Evolutionary conservation across 495 filamentous ascomycete species (phyloP), one percentile per base, ranked within the genome.

Genomic region (Schizothecium vesticola): DNA sequence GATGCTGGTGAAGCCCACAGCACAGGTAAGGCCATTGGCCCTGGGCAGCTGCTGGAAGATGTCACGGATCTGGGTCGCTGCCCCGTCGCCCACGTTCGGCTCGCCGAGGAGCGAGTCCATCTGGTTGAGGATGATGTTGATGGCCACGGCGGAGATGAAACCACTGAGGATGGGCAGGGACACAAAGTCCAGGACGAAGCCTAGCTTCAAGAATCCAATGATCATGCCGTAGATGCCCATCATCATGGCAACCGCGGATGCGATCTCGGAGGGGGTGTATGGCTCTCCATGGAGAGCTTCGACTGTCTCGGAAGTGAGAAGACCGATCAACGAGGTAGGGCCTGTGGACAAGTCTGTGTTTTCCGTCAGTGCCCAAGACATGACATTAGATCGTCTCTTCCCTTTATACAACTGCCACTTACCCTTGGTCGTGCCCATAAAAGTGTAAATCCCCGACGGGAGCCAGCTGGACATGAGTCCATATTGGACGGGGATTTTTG

Each of bases 371-470:
- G 43, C 7, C 7, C 2, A 13, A 6, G 0, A 16, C n/a, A 51
- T 1, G 19, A n/a, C 19, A n/a, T n/a, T 1, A 0, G 12, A 36
- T 51, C 3, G 31, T 33, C 31, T n/a, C 4, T 51, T 51, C 16
- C 4, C 19, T 1, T 6, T 19, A n/a, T 51, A 1, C 43, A 10
- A 58, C 8, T 26, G 10, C 13, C 76, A 66, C 43, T 8, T 68
- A 83, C 85, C 84, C 67, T 87, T 86, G 13, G 84, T 84, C 3
- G 84, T 84, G 3, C 84, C 85, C 81, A 87, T 86, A 56, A 87
- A 78, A 4, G 82, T 78, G 66, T 83, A 84, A 13, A 86, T 72
- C 13, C 78, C 74, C 19, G 80, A 77, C 1, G 85, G 84, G 23
- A 86, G 69, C 85, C 85, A 87, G 69, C 80, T 81, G 6, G 83